Evolutionary conservation across 805 yeast species (phyloP).

Genomic region (Maudiozyma saulgeensis): DNA sequence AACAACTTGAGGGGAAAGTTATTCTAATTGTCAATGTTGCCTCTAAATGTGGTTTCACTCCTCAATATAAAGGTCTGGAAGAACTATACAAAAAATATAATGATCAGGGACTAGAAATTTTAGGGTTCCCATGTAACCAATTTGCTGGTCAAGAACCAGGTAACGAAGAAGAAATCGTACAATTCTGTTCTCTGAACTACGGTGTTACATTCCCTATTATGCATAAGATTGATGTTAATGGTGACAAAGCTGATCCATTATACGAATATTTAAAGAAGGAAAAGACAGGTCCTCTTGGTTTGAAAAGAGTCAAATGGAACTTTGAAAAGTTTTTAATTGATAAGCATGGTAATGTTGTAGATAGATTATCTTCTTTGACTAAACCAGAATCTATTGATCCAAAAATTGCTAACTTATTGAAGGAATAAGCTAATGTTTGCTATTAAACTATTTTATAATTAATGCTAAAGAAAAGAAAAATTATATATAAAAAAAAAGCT

Average conservation of each 20-base stretch:
- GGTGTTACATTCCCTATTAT: slow-evolving; percentile 89
- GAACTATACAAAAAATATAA: slow-evolving; percentile 54
- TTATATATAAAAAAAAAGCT: too few relatives aligned
- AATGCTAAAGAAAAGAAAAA: neutral
- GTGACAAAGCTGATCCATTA: slow-evolving; percentile 69
- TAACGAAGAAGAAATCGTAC: slow-evolving; percentile 56
- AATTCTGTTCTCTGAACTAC: slow-evolving; percentile 67
- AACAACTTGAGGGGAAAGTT: slow-evolving; percentile 63
- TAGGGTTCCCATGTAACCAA: slow-evolving; percentile 91
- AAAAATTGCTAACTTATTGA: slow-evolving; percentile 49
- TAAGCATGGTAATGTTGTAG: slow-evolving; percentile 44
- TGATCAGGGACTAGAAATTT: slow-evolving; percentile 51
- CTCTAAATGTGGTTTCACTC: slow-evolving; percentile 72
- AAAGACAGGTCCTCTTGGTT: slow-evolving; percentile 60
- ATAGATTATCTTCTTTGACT: slow-evolving; percentile 58
- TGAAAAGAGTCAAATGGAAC: slow-evolving; percentile 71
- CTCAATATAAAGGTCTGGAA: slow-evolving; percentile 70
- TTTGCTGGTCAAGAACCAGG: slow-evolving; percentile 78
- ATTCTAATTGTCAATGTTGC: slow-evolving; percentile 85
- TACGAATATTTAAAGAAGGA: slow-evolving; percentile 64
- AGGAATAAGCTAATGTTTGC: slow-evolving; percentile 3
- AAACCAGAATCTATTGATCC: slow-evolving; percentile 54
- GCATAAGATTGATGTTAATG: slow-evolving; percentile 85
- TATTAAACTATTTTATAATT: neutral
- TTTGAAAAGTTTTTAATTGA: slow-evolving; percentile 62